phyloP scores from a whole-genome alignment of 1,284 basidiomycete genomes.

The Moesziomyces antarcticus region DNA sequence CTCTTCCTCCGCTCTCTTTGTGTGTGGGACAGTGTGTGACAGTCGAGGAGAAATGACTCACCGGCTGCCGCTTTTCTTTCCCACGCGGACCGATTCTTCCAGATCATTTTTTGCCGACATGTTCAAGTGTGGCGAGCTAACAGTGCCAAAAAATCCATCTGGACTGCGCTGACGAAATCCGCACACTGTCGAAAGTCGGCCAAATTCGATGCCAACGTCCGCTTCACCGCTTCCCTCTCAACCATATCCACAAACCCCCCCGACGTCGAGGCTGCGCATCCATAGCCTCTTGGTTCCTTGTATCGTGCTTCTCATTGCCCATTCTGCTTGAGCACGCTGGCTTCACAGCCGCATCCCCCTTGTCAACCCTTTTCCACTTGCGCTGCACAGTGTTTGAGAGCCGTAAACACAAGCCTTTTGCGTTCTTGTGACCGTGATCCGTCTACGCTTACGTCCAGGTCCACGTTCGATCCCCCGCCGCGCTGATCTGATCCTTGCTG shows the following conservation, averaged over 20 bases:
- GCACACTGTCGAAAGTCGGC: background rate
- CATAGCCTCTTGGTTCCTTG: constrained; percentile 19
- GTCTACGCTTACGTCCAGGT: too few species aligned
- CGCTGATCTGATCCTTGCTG: too few species aligned
- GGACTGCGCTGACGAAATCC: background rate
- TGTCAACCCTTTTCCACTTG: background rate
- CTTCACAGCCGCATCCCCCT: constrained; percentile 1
- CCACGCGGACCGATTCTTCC: too few species aligned
- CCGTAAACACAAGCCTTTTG: constrained; percentile 3
- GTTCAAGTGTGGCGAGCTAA: too few species aligned
- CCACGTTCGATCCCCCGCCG: too few species aligned
- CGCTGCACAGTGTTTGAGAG: constrained; percentile 21
- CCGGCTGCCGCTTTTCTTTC: too few species aligned
- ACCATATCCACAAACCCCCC: constrained; percentile 20
- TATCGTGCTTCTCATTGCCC: constrained; percentile 19
- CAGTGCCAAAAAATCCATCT: too few species aligned
- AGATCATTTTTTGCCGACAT: too few species aligned
- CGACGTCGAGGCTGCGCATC: constrained; percentile 12
- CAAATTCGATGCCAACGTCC: background rate
- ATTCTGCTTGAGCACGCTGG: constrained; percentile 3
- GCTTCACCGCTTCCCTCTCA: constrained; percentile 4
- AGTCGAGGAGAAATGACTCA: too few species aligned
- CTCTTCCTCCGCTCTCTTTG: too few species aligned
- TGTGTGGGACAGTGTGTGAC: too few species aligned
- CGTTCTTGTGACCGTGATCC: constrained; percentile 3